Base-by-base conservation (phyloP, 805 yeast species). In the Ogataea paradorogensis region DNA sequence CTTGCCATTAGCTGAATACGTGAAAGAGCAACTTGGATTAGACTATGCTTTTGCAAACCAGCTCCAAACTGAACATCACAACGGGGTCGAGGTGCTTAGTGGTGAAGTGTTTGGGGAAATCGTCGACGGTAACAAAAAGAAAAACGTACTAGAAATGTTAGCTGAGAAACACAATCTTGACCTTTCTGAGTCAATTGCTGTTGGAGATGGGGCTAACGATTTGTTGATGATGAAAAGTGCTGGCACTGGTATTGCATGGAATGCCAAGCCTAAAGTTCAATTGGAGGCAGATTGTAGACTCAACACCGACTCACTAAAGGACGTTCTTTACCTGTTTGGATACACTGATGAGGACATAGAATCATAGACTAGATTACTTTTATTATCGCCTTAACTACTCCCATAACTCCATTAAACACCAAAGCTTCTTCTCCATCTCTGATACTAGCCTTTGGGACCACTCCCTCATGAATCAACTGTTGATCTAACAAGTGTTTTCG, bases 161-260 rank as follows among this genome's bases (percentile, higher is more conserved):
- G 83, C 91, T 1, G 50, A 60, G 5, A 72, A 70, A 28, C 82
- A 80, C 48, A 61, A 61, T 9, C 67, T 84, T 25, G 75, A 73
- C 15, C 64, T 78, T 9, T 59, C 59, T 30, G 57, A 70, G 4
- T 81, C 82, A 1, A 82, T 85, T 32, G 96, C 96, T 34, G 84
- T 91, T 27, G 98, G 98, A 26, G 98, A 93, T 59, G 99, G 99
- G 27, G 96, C 98, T 16, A 93, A 93, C 56, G 99, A 93, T 65
- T 68, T 93, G 56, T 75, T 76, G 31, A 95, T 95, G 89, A 93
- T 93, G 98, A 74, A 69, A 2, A 77, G 65, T 10, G 96, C 96
- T 2, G 98, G 98, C 0, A 84, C 79, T 59, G 99, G 99, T 15
- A 71, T 93, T 38, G 99, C 99, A 0, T 93, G 96, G 95, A 85